phyloP scores from a whole-genome alignment of 2,329 filamentous ascomycete genomes.

The Xylaria sp. region DNA sequence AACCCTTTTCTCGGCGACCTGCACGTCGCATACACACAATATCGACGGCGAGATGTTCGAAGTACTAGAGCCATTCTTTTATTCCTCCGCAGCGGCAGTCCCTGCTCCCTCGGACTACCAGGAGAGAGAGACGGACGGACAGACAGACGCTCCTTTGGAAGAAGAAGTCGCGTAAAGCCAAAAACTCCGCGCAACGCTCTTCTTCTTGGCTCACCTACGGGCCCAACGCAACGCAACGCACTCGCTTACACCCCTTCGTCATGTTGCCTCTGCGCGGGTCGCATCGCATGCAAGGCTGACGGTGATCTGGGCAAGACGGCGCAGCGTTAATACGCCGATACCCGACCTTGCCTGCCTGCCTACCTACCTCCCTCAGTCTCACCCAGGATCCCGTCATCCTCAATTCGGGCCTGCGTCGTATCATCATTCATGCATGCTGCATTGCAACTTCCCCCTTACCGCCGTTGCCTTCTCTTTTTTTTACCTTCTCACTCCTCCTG shows the following conservation, averaged over 20 bases:
- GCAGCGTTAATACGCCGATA: constrained; percentile 5
- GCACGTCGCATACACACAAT: not conserved
- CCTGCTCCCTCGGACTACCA: too few relatives aligned
- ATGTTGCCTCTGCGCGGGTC: constrained; percentile 4
- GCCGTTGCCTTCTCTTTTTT: constrained; percentile 1
- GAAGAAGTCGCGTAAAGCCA: not conserved
- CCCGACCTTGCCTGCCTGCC: not conserved
- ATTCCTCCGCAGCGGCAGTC: not conserved
- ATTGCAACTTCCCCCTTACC: constrained; percentile 24
- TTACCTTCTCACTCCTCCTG: not conserved
- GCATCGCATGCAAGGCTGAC: constrained; percentile 25
- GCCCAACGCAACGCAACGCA: too few relatives aligned
- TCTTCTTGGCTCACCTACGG: not conserved
- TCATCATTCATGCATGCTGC: constrained; percentile 26
- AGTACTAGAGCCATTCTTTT: not conserved
- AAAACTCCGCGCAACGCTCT: not conserved
- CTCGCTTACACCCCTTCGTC: not conserved
- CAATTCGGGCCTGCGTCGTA: constrained; percentile 19
- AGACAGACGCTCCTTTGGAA: not conserved
- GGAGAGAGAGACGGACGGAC: not conserved
- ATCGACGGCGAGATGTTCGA: not conserved
- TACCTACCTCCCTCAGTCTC: not conserved
- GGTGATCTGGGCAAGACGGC: constrained; percentile 13
- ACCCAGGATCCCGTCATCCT: not conserved
- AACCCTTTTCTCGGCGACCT: not conserved